These are phyloP conservation scores for Corymbia citriodora DNA, from an alignment of 441 rosid species.

Conservation along the genomic window DNA sequence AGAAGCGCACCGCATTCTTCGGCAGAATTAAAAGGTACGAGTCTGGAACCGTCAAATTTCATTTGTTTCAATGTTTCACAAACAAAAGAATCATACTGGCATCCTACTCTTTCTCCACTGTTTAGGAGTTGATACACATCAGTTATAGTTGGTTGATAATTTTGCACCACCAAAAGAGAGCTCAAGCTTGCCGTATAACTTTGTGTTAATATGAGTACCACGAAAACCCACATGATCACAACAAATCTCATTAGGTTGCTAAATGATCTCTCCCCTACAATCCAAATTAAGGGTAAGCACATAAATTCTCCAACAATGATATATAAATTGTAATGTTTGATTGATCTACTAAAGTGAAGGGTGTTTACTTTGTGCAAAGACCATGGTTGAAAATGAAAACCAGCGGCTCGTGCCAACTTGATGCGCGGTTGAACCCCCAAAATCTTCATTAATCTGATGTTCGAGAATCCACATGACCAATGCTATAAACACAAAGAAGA, in stretches of 20 bases:
- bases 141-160: conserved; percentile 19
- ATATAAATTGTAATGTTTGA: neutral
- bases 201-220: conserved; percentile 48
- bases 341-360: neutral
- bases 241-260: conserved; percentile 44
- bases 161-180: conserved; percentile 43
- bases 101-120: neutral
- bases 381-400: conserved; percentile 77
- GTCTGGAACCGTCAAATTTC: neutral
- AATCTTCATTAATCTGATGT: conserved; percentile 53
- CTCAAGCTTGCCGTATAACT: conserved; percentile 59
- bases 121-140: neutral
- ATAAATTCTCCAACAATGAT: neutral
- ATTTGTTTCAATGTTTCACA: neutral
- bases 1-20: neutral
- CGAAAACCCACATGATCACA: conserved; percentile 56
- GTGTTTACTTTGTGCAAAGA: conserved; percentile 49
- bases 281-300: neutral
- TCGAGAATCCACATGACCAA: conserved; percentile 54
- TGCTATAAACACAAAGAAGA: conserved; percentile 42
- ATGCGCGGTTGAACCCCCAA: conserved; percentile 33
- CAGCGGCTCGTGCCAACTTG: conserved; percentile 55
- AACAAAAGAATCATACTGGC: neutral
- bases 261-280: conserved; percentile 46
- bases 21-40: neutral